Base-by-base conservation (phyloP, 2,329 filamentous ascomycete species). In the Grosmannia penicillata region DNA sequence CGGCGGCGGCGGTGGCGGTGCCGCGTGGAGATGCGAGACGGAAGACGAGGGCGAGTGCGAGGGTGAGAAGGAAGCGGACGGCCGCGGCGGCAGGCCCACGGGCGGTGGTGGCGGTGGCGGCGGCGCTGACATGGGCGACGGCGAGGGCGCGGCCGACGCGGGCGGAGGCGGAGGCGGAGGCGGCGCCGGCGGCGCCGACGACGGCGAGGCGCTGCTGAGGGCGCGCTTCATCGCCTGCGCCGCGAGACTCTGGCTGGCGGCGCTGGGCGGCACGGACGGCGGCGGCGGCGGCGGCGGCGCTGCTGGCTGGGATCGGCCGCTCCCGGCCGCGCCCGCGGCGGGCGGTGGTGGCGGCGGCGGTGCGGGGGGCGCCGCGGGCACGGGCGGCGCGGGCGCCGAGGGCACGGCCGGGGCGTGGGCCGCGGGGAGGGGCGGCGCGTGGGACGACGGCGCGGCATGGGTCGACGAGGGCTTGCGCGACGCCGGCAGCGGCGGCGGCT, bases 401-500 rank as follows among this genome's bases (percentile, higher is more conserved):
- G 40, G 60, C 48, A 26, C 54, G 47, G 54, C 51, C 34, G 60
- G 58, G 24, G 53, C 53, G 13, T 55, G 56, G 19, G 54, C 56
- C 39, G 39, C 38, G 5, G 41, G 44, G 11, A 36, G 18, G 10
- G 31, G 42, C 15, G 42, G 41, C 4, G 40, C n/a, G 21, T 40
- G 38, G 13, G 21, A 37, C 4, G 37, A 15, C 5, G 36, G 22
- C 7, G 38, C n/a, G 17, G 37, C 24, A 11, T 29, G 8, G 18
- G 24, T 38, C 8, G 39, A 45, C 53, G 68, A 72, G 11, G 72
- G 70, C 50, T 78, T 76, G 46, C 75, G 63, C 39, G 66, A 72
- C 42, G 63, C 66, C 38, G 75, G 76, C 36, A 71, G 67, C 30
- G 75, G 72, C 21, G 76, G 75, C 26, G 72, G 73, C 52, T 86